These are phyloP conservation scores for Thelonectria discophora DNA, from an alignment of 2,329 filamentous ascomycete species.

Conservation along the genomic window DNA sequence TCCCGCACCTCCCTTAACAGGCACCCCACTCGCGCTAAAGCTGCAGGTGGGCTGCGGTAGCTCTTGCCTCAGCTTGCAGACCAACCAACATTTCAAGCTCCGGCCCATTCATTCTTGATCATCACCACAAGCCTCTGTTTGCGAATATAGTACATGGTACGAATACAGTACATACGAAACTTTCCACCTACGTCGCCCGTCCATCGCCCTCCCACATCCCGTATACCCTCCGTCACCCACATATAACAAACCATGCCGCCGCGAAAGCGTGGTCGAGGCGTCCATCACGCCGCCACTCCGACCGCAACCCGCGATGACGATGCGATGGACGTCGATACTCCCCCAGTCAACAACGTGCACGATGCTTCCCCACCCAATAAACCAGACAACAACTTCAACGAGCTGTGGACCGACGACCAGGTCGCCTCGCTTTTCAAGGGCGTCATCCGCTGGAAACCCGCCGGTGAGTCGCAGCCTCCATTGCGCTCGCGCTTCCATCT, in stretches of 20 bases:
- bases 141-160: not conserved
- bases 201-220: not conserved
- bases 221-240: not conserved
- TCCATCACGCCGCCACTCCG: slow-evolving; percentile 66
- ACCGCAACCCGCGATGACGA: slow-evolving; percentile 65
- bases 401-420: slow-evolving; percentile 95
- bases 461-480: slow-evolving; percentile 62
- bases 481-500: not conserved
- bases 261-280: slow-evolving; percentile 70
- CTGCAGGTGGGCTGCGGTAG: slow-evolving; percentile 6
- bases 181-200: not conserved
- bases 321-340: slow-evolving; percentile 67
- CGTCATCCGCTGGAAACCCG: slow-evolving; percentile 95
- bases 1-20: not conserved
- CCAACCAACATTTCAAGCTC: not conserved
- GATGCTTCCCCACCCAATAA: slow-evolving; percentile 33
- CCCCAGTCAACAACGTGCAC: slow-evolving; percentile 59
- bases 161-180: not conserved
- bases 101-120: slow-evolving; percentile 4
- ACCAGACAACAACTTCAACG: slow-evolving; percentile 53
- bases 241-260: slow-evolving; percentile 65
- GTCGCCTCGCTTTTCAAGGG: slow-evolving; percentile 92
- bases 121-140: slow-evolving; percentile 15
- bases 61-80: not conserved
- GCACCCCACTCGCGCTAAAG: slow-evolving; percentile 17